Evolutionary conservation across 2,329 filamentous ascomycete genomes (phyloP).

Genomic region (Capronia americana): DNA sequence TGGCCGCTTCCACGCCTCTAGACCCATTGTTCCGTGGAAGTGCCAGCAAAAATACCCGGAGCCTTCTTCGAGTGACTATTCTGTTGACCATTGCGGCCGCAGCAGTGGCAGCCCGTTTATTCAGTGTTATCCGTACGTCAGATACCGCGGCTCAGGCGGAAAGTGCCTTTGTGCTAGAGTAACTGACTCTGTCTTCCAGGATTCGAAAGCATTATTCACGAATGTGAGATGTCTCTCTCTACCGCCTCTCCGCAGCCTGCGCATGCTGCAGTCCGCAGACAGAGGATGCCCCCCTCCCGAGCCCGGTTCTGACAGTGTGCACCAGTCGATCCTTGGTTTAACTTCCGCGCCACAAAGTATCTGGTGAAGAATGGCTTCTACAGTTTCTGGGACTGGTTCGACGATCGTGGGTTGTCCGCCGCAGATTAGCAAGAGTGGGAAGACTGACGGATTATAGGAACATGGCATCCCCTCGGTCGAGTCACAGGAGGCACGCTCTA

Average conservation of each 20-base stretch:
- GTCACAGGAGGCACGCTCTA: conserved; percentile 99
- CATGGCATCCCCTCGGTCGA: conserved; percentile 98
- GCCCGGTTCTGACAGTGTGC: conserved; percentile 40
- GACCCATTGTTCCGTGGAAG: conserved; percentile 75
- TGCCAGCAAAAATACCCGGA: conserved; percentile 80
- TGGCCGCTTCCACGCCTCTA: conserved; percentile 52
- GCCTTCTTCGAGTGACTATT: conserved; percentile 86
- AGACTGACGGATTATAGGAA: conserved; percentile 59
- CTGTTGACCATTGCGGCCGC: conserved; percentile 88
- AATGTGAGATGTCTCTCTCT: conserved; percentile 74
- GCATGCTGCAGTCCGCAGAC: neutral
- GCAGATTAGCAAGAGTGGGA: neutral
- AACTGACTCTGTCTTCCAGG: conserved; percentile 56
- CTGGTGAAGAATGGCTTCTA: conserved; percentile 97
- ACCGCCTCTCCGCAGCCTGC: conserved; percentile 26
- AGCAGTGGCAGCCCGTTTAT: conserved; percentile 89
- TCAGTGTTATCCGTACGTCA: conserved; percentile 92
- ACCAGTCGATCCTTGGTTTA: conserved; percentile 98
- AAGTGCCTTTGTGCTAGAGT: neutral
- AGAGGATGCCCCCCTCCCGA: conserved; percentile 1
- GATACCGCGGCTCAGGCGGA: neutral
- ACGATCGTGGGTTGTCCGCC: conserved; percentile 71
- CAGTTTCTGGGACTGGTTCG: conserved; percentile 99
- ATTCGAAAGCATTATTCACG: conserved; percentile 99
- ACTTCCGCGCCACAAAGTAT: conserved; percentile 98